Conservation (phyloP, 2,329 filamentous ascomycete genomes). For the Aspergillus sp. region DNA sequence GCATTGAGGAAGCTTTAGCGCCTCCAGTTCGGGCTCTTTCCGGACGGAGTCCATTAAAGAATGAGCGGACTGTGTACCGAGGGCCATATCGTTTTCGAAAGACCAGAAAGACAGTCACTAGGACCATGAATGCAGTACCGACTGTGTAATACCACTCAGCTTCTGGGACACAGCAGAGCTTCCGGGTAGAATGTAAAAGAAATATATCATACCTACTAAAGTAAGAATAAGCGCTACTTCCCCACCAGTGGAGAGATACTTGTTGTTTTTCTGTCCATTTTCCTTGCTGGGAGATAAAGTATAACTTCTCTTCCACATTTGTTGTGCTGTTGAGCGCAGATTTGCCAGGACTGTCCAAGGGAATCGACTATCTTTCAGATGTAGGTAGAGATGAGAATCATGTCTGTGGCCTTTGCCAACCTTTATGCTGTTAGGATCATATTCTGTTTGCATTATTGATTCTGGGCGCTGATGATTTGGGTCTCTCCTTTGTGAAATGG, state of each 20-base stretch:
- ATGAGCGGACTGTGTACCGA: neutral
- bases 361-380: neutral
- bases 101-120: neutral
- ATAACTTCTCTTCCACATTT: neutral
- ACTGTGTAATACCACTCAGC: neutral
- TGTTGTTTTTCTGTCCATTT: neutral
- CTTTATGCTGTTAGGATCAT: too few species aligned
- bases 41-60: neutral
- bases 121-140: neutral
- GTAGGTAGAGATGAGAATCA: too few species aligned
- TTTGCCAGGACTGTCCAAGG: neutral
- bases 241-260: neutral
- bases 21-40: too few species aligned
- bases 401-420: too few species aligned
- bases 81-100: neutral
- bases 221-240: neutral
- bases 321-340: neutral
- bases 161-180: neutral
- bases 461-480: too few species aligned
- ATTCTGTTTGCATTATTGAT: too few species aligned
- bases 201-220: neutral
- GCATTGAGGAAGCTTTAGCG: neutral
- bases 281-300: neutral
- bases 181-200: too few species aligned
- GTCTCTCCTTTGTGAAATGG: too few species aligned